Conservation (phyloP, 495 filamentous ascomycete genomes). For the Hypoxylon trugodes region DNA sequence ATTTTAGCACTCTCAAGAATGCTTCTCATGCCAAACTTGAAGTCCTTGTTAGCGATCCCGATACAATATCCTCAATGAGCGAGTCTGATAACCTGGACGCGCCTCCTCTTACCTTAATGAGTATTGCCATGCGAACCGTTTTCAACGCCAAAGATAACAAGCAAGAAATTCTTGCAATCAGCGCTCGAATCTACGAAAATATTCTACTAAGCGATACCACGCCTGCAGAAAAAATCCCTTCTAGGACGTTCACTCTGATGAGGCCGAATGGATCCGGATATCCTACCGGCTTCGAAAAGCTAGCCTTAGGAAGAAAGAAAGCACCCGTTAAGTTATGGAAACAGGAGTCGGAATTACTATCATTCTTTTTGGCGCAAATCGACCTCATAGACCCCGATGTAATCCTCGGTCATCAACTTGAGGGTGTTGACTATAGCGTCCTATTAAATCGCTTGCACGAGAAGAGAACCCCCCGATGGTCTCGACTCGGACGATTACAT, state of each 20-base stretch:
- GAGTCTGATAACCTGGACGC: slow-evolving; percentile 81
- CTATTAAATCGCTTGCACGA: slow-evolving; percentile 87
- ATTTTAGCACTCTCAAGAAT: slow-evolving; percentile 86
- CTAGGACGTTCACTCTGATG: slow-evolving; percentile 89
- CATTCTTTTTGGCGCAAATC: slow-evolving; percentile 86
- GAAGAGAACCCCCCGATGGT: slow-evolving; percentile 91
- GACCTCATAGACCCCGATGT: slow-evolving; percentile 92
- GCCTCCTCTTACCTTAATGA: slow-evolving; percentile 93
- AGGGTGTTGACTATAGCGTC: slow-evolving; percentile 95
- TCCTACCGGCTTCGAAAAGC: slow-evolving; percentile 83
- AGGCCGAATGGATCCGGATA: slow-evolving; percentile 78
- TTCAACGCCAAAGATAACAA: slow-evolving; percentile 95
- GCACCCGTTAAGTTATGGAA: slow-evolving; percentile 81
- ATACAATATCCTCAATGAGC: slow-evolving; percentile 70
- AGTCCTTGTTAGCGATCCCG: slow-evolving; percentile 79
- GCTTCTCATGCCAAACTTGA: slow-evolving; percentile 97
- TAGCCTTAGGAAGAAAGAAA: slow-evolving; percentile 66
- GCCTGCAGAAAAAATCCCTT: slow-evolving; percentile 84
- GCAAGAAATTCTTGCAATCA: slow-evolving; percentile 91
- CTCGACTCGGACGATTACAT: slow-evolving; percentile 85
- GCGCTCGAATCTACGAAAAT: slow-evolving; percentile 90
- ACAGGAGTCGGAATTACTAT: slow-evolving; percentile 81
- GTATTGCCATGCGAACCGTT: slow-evolving; percentile 83
- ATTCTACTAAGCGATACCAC: slow-evolving; percentile 88
- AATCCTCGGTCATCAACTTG: slow-evolving; percentile 91